Base-by-base conservation (phyloP, 2,329 filamentous ascomycete genomes). In the Paecilomyces sp. region DNA sequence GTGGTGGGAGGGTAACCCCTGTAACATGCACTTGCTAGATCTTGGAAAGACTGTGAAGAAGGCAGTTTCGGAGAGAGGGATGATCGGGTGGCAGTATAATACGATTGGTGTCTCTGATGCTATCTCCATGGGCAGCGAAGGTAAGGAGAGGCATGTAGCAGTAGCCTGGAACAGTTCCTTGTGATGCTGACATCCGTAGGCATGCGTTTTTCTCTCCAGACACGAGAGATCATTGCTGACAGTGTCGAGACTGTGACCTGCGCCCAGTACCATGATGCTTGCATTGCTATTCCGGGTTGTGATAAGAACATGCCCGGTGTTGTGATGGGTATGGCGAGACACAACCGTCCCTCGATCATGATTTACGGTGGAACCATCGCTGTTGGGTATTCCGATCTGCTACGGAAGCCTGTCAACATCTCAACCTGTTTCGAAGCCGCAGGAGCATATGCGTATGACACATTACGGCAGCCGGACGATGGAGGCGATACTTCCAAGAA, bases 261-360 rank as follows among this genome's bases (percentile, higher is more conserved):
- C 72, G 93, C 90, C 4, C 92, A 97, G 73, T 89, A 89, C 67
- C 91, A 97, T 75, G 93, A 97, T 72, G 93, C 92, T 60, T 95
- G 92, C 74, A 92, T 97, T 72, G 87, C 90, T 31, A 93, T 97
- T 66, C 92, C 93, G 0, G 92, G 92, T 11, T 97, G 92, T 74
- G 92, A 97, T 79, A 97, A 97, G 84, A 97, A 97, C 75, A 97
- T 97, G 93, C 92, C 92, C 0, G 92, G 92, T 64, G 88, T 90
- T 15, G 82, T 94, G 63, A 96, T 96, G 88, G 92, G 90, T 0
- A 92, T 94, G 70, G 91, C 90, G 13, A 85, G 93, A 60, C 91
- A 95, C 77, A 97, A 97, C 76, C 85, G 93, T 9, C 93, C 93
- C 3, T 94, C 91, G 55, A 80, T 97, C 71, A 96, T 97, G 92